A percentile compares a stretch with the other conserved stretches of the same genome.
Conservation (phyloP, 192 early-diverging fungal genomes). For the Podila clonocystis region DNA sequence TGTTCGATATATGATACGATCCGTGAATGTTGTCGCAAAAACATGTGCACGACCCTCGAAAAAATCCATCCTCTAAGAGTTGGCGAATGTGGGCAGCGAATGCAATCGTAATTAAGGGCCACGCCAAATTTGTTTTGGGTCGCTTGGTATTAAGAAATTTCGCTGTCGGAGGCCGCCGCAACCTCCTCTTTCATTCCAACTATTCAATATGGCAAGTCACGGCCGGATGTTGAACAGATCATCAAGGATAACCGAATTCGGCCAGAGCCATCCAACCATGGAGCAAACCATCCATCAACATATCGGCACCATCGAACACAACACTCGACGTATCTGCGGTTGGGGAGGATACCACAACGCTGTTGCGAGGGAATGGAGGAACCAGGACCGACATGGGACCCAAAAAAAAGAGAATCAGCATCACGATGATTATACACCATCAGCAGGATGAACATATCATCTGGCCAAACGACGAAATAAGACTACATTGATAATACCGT, state of each 20-base stretch:
- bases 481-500: too few species aligned
- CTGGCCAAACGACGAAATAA: too few species aligned
- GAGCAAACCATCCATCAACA: conserved; percentile 2
- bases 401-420: too few species aligned
- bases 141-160: neutral
- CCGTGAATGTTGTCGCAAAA: too few species aligned
- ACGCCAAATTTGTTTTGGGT: neutral
- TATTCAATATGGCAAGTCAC: conserved; percentile 6
- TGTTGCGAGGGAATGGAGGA: too few species aligned
- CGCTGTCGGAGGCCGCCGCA: neutral
- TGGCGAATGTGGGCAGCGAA: too few species aligned
- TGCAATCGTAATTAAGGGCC: neutral
- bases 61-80: neutral
- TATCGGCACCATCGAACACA: neutral
- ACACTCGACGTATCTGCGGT: neutral
- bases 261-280: neutral
- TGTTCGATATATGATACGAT: too few species aligned
- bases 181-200: conserved; percentile 1
- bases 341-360: too few species aligned
- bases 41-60: neutral
- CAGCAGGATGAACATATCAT: too few species aligned
- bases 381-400: neutral
- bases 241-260: neutral
- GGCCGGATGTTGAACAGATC: neutral
- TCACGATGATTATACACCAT: too few species aligned